These are phyloP conservation scores for Solanum arcanum DNA, from an alignment of 257 asterid species.

Conservation along the genomic window DNA sequence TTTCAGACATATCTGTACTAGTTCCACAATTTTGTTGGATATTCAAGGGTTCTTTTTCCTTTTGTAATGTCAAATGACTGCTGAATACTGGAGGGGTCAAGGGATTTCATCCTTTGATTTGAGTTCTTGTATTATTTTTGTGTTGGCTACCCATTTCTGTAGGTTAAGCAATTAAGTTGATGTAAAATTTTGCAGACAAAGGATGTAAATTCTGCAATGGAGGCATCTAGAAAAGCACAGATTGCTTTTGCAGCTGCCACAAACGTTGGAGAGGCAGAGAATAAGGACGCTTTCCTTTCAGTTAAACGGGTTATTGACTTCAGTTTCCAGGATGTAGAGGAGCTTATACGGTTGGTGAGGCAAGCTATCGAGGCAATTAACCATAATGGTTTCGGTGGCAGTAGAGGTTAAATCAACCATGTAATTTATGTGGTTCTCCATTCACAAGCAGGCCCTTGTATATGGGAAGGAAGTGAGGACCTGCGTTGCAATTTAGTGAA, in stretches of 20 bases:
- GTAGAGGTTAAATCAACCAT: conserved; percentile 34
- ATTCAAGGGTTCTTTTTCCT: background rate
- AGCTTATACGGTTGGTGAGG: conserved; percentile 47
- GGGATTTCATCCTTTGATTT: background rate
- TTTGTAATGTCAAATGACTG: background rate
- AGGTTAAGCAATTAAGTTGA: background rate
- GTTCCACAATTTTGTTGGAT: background rate
- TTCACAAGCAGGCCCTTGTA: conserved; percentile 13
- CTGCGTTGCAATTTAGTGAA: conserved; percentile 18
- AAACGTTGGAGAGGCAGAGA: conserved; percentile 36
- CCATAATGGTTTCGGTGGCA: conserved; percentile 34
- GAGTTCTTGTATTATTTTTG: background rate
- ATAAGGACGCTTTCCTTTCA: conserved; percentile 43
- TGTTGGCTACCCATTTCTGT: background rate
- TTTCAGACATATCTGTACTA: background rate
- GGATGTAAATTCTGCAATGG: conserved; percentile 76
- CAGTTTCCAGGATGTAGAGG: conserved; percentile 72
- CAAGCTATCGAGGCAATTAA: conserved; percentile 49
- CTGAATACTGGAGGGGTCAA: background rate
- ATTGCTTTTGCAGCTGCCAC: conserved; percentile 54
- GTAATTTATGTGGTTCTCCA: conserved; percentile 28
- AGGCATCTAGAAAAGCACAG: conserved; percentile 64
- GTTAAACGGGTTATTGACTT: conserved; percentile 62
- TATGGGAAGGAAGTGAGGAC: conserved; percentile 9
- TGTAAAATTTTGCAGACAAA: conserved; percentile 38